These are phyloP conservation scores for Sugiyamaella qingdaonensis DNA, from an alignment of 805 yeast genomes.

Conservation along the genomic window DNA sequence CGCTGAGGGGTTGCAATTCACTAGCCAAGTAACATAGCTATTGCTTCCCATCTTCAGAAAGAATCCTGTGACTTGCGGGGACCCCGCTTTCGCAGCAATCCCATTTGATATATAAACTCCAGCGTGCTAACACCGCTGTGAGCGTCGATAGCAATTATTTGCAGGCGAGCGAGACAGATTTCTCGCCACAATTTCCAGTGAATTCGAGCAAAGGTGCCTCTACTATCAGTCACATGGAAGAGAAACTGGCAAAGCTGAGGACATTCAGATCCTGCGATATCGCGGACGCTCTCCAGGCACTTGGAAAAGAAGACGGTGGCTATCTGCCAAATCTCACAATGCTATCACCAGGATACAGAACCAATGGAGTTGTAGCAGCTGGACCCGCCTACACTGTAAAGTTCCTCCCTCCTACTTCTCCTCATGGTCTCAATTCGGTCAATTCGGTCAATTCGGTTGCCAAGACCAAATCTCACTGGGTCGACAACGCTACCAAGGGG, in stretches of 20 bases:
- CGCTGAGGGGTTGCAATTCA: no score
- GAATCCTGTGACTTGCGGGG: no score
- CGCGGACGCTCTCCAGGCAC: conserved; percentile 14
- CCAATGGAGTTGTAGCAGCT: conserved; percentile 11
- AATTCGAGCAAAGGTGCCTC: no score
- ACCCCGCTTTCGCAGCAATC: no score
- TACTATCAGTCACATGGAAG: conserved; percentile 7
- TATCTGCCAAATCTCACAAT: conserved; percentile 11
- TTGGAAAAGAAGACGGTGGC: conserved; percentile 14
- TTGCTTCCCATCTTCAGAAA: no score
- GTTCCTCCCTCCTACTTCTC: conserved; percentile 1
- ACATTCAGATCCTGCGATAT: conserved; percentile 14
- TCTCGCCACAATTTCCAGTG: no score
- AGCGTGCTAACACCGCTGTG: no score
- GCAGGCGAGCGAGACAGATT: no score
- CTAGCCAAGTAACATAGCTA: no score
- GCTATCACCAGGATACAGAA: conserved; percentile 11
- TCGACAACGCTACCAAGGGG: conserved; percentile 11
- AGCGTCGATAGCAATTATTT: no score
- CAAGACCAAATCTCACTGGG: conserved; percentile 8
- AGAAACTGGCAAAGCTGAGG: conserved; percentile 2
- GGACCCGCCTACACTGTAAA: conserved; percentile 17
- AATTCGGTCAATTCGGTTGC: not conserved
- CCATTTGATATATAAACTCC: no score
- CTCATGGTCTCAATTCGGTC: not conserved